Evolutionary conservation across 2,329 filamentous ascomycete species (phyloP).

Genomic region (Beauveria varroae): DNA sequence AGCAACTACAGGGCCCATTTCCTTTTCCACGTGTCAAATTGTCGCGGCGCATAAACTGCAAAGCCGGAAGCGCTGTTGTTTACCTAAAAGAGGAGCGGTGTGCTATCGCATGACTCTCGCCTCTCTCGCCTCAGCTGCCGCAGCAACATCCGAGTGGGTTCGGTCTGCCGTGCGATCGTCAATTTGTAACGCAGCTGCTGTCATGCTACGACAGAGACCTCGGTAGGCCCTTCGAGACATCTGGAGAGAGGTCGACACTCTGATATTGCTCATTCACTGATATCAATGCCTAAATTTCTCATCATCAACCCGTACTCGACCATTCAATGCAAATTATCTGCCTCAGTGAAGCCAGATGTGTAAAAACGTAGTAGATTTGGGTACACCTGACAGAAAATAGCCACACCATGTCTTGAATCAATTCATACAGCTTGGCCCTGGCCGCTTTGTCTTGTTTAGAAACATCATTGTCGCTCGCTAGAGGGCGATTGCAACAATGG

Average conservation of each 20-base stretch:
- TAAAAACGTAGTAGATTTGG: no score
- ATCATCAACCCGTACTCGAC: no score
- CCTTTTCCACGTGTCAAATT: no score
- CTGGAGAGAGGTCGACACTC: neutral
- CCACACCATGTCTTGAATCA: neutral
- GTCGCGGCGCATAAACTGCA: no score
- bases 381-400: neutral
- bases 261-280: neutral
- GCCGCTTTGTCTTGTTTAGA: neutral
- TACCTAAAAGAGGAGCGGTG: neutral
- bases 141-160: neutral
- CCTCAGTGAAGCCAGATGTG: neutral
- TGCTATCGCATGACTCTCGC: neutral
- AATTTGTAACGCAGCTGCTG: neutral
- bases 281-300: no score
- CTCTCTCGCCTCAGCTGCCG: no score
- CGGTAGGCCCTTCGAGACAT: neutral
- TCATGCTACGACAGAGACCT: neutral
- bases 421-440: neutral
- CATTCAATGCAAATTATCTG: neutral
- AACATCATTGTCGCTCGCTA: no score
- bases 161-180: neutral
- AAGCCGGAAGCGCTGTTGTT: neutral
- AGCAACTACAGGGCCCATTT: no score
- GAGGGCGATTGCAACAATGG: neutral